Evolutionary conservation across 805 yeast genomes (phyloP).

Genomic region (Sugiyamaella americana): DNA sequence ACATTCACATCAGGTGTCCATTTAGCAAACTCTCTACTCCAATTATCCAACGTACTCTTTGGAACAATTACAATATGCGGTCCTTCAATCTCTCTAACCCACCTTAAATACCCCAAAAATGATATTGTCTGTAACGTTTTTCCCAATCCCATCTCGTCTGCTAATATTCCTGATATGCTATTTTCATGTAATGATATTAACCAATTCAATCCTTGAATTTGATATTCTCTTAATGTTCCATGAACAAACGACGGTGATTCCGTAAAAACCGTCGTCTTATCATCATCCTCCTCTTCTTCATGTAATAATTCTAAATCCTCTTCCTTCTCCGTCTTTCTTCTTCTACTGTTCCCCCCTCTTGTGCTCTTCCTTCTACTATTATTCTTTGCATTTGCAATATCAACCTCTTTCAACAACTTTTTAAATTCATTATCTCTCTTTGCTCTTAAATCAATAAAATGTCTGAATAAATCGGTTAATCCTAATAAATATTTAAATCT

Average conservation of each 20-base stretch:
- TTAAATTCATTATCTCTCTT: conserved; percentile 62
- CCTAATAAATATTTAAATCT: conserved; percentile 75
- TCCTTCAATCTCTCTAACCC: conserved; percentile 70
- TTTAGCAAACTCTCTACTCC: conserved; percentile 88
- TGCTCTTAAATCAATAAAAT: conserved; percentile 75
- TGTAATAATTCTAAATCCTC: conserved; percentile 84
- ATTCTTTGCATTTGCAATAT: conserved; percentile 19
- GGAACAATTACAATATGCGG: conserved; percentile 92
- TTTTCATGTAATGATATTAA: conserved; percentile 79
- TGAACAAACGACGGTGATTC: conserved; percentile 69
- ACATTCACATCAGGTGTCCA: conserved; percentile 95
- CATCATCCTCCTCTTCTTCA: conserved; percentile 55
- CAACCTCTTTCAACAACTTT: conserved; percentile 30
- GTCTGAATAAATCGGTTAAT: conserved; percentile 76
- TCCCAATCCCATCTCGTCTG: conserved; percentile 98
- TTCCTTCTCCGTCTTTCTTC: conserved; percentile 52
- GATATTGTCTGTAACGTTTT: conserved; percentile 93
- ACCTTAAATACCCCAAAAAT: conserved; percentile 79
- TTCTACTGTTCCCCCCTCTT: conserved; percentile 7
- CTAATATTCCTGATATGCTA: conserved; percentile 82
- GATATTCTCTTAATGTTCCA: conserved; percentile 83
- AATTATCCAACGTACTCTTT: conserved; percentile 89
- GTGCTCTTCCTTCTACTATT: conserved; percentile 7
- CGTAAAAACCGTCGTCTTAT: conserved; percentile 59
- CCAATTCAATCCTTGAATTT: conserved; percentile 94